Percentiles rank a stretch among this genome's conserved stretches.
Evolutionary conservation across 1,139 yeast species (phyloP).

Genomic region (Scheffersomyces illinoinensis): DNA sequence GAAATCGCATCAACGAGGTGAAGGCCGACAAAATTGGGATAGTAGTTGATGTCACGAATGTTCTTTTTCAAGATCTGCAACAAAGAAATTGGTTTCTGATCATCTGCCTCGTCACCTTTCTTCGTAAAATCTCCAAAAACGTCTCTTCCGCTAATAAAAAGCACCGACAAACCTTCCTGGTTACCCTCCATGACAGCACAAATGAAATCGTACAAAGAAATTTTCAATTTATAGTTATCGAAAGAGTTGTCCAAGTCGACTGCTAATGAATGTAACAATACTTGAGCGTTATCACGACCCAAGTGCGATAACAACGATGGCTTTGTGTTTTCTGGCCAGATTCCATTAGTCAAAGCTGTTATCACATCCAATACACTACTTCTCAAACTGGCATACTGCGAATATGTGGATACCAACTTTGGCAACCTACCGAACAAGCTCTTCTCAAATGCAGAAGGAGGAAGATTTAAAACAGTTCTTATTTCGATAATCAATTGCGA

Average conservation of each 20-base stretch:
- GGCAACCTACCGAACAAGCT: constrained; percentile 58
- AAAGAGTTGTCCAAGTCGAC: constrained; percentile 61
- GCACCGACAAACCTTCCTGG: constrained; percentile 84
- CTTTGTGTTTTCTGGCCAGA: constrained; percentile 55
- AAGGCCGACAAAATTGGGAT: constrained; percentile 59
- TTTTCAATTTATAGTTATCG: constrained; percentile 57
- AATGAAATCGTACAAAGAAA: constrained; percentile 66
- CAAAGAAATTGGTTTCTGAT: constrained; percentile 38
- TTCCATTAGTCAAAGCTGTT: constrained; percentile 60
- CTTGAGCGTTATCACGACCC: constrained; percentile 62
- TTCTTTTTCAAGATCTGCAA: constrained; percentile 61
- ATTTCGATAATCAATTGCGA: constrained; percentile 51
- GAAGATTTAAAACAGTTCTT: constrained; percentile 48
- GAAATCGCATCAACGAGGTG: constrained; percentile 68
- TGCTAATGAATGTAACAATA: constrained; percentile 59
- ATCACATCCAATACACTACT: constrained; percentile 56
- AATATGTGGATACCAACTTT: constrained; percentile 59
- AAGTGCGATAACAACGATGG: constrained; percentile 84
- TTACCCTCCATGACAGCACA: constrained; percentile 75
- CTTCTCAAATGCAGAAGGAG: constrained; percentile 67
- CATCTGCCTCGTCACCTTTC: constrained; percentile 15
- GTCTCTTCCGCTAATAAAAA: constrained; percentile 73
- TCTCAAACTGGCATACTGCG: constrained; percentile 50
- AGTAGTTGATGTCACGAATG: constrained; percentile 50
- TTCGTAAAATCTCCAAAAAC: constrained; percentile 40